Base-by-base conservation (phyloP, 2,329 filamentous ascomycete species). In the Microcera coccophila region DNA sequence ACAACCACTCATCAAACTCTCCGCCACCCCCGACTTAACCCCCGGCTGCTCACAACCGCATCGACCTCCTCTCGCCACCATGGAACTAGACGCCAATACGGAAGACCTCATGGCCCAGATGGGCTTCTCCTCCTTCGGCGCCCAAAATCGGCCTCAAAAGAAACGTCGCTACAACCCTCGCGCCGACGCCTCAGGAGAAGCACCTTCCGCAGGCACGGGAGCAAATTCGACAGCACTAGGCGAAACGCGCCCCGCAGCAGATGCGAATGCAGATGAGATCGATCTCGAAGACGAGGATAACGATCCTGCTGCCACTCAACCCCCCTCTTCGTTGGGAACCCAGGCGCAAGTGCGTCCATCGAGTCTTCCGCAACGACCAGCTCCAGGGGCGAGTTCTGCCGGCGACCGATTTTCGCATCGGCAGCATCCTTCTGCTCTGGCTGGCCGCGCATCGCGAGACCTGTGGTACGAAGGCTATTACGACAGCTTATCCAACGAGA, bases 41-140 rank as follows among this genome's bases (percentile, higher is more conserved):
- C 12, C 20, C 29, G 17, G 19, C 12, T 24, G 3, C 18, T 10
- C 26, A 14, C 5, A 21, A 12, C 21, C n/a, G 14, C 19, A 14
- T 15, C 5, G 19, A 19, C 31, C 18, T 4, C 16, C 15, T 4
- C 17, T 5, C 26, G 15, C 10, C 26, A 15, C 34, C 39, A 50
- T 50, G 48, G 38, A 48, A 29, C 26, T 17, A 28, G 53, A 57
- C 28, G 17, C 38, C 29, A 44, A 53, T 28, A 50, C 48, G n/a
- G 59, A 60, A 37, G 67, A 69, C 32, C 76, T 77, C 39, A 81
- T 87, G 62, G 81, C 82, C 17, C 76, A 78, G 32, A 84, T 90
- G 81, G 86, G 86, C 49, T 90, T 90, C 64, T 76, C 81, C 8
- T 75, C 78, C 44, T 90, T 90, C 59, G 85, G 85, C 52, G 64